These are phyloP conservation scores for Asterochloris erici DNA, from an alignment of 139 green algal genomes.

Conservation along the genomic window DNA sequence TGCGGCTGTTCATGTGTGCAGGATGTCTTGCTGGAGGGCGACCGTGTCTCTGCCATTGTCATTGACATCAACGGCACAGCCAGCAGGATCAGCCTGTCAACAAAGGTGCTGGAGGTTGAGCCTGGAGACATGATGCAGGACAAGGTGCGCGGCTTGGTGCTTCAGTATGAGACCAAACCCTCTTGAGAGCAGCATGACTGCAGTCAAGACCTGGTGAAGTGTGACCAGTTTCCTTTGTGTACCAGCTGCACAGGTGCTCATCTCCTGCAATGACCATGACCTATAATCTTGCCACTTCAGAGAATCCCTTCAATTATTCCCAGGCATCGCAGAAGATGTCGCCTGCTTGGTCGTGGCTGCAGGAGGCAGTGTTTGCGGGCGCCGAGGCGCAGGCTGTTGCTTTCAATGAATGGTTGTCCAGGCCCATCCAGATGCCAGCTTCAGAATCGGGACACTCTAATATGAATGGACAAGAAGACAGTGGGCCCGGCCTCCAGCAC, in stretches of 20 bases:
- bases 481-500: too few species aligned
- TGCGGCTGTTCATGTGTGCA: constrained; percentile 15
- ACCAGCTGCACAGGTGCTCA: background rate
- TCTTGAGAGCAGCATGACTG: background rate
- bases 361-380: constrained; percentile 20
- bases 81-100: constrained; percentile 49
- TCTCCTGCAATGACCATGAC: background rate
- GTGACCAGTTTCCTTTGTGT: too few species aligned
- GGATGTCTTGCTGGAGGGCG: constrained; percentile 47
- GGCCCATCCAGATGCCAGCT: background rate
- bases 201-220: background rate
- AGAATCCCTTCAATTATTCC: background rate
- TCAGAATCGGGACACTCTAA: too few species aligned
- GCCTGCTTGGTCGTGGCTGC: background rate
- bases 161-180: background rate
- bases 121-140: constrained; percentile 54
- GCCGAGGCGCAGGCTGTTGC: constrained; percentile 29
- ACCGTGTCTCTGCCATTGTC: constrained; percentile 48
- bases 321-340: background rate
- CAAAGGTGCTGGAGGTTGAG: constrained; percentile 51
- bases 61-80: constrained; percentile 51
- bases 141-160: constrained; percentile 34
- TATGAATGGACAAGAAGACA: too few species aligned
- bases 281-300: background rate
- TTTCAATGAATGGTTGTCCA: constrained; percentile 18